Evolutionary conservation across 768 basidiomycete species (phyloP), one percentile per base, ranked within the genome.

Genomic region (Naganishia kalamii): DNA sequence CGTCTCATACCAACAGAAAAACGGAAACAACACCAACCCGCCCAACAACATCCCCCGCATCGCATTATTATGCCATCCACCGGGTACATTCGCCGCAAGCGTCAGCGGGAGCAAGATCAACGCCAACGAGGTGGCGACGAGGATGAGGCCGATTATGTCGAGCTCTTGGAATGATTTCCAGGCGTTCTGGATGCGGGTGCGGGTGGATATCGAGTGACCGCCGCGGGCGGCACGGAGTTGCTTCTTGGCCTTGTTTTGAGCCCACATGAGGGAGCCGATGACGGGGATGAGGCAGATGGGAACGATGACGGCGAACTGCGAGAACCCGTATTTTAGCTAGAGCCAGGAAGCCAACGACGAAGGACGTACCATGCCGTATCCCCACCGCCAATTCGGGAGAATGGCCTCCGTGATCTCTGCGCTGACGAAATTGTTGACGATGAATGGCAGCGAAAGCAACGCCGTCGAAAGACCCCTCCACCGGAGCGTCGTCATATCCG

Each of bases 401-500:
- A 77, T 69, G 19, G 69, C 70, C 25, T 75, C 68, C 3, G 74
- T 75, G 46, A 81, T 79, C 64, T 79, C 77, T 10, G 79, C 75
- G 0, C 77, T 70, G 27, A 81, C 73, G 52, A 80, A 79, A 33
- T 77, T 77, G 69, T 76, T 78, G 71, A 79, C 71, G 69, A 78
- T 75, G 68, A 78, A 79, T 25, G 77, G 77, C 8, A 78, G 71
- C 29, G 71, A 73, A 43, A 74, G 71, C 29, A 72, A 69, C 23
- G 66, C 73, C 41, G 50, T 64, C 2, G 63, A 59, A 12, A 78
- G 70, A n/a, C 70, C 78, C 60, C 80, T 71, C 75, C 76, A 81
- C 40, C 77, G 70, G 1, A 81, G 69, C 32, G 72, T 77, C 40
- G 81, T 81, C 70, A 79, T 78, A 63, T 81, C 80, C 48, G 78